Conservation (phyloP, 768 basidiomycete species). For the Nidularia sp. region DNA sequence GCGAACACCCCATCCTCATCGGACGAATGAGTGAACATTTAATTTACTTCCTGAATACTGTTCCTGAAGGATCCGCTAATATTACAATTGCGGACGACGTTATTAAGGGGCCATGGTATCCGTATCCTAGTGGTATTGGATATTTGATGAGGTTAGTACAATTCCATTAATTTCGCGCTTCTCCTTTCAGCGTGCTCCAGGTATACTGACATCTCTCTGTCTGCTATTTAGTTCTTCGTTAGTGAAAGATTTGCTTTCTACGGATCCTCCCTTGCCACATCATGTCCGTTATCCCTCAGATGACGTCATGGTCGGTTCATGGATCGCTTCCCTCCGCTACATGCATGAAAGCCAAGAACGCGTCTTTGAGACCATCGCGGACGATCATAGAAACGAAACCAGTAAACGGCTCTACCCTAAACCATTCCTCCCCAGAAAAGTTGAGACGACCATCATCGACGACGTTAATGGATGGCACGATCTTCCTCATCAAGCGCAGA, state of each 20-base stretch:
- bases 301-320: background rate
- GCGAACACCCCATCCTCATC: background rate
- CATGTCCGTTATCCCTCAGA: background rate
- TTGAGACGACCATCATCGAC: background rate
- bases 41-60: background rate
- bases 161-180: no score
- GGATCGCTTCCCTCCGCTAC: background rate
- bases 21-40: background rate
- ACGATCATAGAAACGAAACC: background rate
- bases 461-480: background rate
- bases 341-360: background rate
- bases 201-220: background rate
- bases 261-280: background rate
- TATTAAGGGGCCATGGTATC: background rate
- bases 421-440: background rate
- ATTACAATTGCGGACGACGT: background rate
- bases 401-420: background rate
- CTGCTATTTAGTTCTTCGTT: background rate
- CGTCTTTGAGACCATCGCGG: background rate
- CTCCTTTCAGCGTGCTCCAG: background rate
- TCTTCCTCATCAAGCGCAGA: background rate
- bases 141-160: background rate
- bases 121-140: background rate
- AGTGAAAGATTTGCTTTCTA: background rate
- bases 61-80: background rate